Evolutionary conservation across 73 alveolate genomes (phyloP).

Genomic region (Tetrahymena thermophila): DNA sequence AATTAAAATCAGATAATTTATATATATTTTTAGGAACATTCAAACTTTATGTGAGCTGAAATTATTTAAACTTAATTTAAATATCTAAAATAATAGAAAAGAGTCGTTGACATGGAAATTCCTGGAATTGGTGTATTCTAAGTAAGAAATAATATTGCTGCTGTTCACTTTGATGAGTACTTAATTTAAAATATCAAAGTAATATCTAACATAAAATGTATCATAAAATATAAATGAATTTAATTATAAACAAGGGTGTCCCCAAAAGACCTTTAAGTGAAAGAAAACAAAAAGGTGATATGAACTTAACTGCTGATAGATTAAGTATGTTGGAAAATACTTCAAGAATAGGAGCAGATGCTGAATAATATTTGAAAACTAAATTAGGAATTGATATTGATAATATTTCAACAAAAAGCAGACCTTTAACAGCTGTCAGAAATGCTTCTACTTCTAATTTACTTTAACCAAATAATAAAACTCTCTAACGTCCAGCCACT

Average conservation of each 20-base stretch:
- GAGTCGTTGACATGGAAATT: conserved; percentile 29
- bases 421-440: not conserved
- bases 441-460: not conserved
- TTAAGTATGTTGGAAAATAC: conserved; percentile 7
- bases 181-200: not conserved
- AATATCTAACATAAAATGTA: not conserved
- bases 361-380: conserved; percentile 13
- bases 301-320: conserved; percentile 17
- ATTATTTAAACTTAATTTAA: not conserved
- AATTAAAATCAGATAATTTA: too few species aligned
- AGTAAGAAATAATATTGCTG: conserved; percentile 28
- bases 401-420: not conserved
- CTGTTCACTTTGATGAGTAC: conserved; percentile 34
- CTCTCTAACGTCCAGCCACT: not conserved
- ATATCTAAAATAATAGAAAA: not conserved
- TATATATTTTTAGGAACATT: not conserved
- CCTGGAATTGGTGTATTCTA: conserved; percentile 39
- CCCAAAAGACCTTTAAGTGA: conserved; percentile 41
- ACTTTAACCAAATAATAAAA: not conserved
- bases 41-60: not conserved
- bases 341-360: conserved; percentile 13
- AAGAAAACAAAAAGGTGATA: conserved; percentile 32
- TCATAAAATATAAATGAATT: not conserved
- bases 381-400: conserved; percentile 30
- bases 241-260: conserved; percentile 9